These are phyloP conservation scores for Yamadazyma olivae DNA, from an alignment of 805 yeast genomes.

Conservation along the genomic window DNA sequence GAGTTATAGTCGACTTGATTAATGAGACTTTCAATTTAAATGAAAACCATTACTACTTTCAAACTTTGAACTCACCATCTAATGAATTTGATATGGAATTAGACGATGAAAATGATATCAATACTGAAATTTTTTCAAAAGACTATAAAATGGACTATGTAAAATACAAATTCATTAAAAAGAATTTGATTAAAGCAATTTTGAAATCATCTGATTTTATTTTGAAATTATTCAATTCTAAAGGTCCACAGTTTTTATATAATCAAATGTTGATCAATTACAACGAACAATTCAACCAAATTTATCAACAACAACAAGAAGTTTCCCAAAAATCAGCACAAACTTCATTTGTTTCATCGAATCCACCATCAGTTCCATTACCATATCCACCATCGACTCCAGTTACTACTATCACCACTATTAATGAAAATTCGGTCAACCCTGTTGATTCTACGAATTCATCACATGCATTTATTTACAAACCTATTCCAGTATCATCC, in stretches of 20 bases:
- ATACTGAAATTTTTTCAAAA: not conserved
- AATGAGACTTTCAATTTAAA: slow-evolving; percentile 26
- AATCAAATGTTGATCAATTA: slow-evolving; percentile 15
- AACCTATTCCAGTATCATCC: slow-evolving; percentile 12
- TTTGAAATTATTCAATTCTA: slow-evolving; percentile 22
- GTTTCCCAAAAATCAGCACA: slow-evolving; percentile 1
- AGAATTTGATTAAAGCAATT: slow-evolving; percentile 23
- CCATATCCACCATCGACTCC: slow-evolving; percentile 2
- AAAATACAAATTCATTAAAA: slow-evolving; percentile 22
- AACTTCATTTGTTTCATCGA: slow-evolving; percentile 3
- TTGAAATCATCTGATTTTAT: slow-evolving; percentile 26
- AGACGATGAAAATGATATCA: not conserved
- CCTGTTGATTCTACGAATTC: not conserved
- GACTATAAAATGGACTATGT: slow-evolving; percentile 11
- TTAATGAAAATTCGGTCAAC: not conserved
- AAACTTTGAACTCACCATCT: slow-evolving; percentile 17
- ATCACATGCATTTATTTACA: slow-evolving; percentile 9
- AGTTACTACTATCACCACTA: not conserved
- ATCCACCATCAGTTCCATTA: not conserved
- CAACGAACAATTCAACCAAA: slow-evolving; percentile 9
- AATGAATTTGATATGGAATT: not conserved
- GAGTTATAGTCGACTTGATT: slow-evolving; percentile 29
- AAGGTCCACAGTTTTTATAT: slow-evolving; percentile 28
- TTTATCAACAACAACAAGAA: slow-evolving; percentile 3
- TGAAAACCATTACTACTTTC: slow-evolving; percentile 19